phyloP scores from a whole-genome alignment of 2,329 filamentous ascomycete genomes.

The Rhynchosporium graminicola region DNA sequence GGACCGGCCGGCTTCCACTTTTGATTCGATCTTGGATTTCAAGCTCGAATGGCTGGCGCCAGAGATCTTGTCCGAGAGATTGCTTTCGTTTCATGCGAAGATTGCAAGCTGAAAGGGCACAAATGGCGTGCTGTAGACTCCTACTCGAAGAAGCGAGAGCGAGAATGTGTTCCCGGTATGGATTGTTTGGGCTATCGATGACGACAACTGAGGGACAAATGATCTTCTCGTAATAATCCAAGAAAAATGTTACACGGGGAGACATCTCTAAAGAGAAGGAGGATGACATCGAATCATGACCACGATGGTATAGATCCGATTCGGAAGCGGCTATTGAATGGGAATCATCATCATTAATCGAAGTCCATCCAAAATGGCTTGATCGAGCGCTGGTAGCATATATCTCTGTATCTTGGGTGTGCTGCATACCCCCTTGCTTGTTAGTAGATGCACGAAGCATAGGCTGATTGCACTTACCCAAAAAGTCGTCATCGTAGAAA shows the following conservation, averaged over 20 bases:
- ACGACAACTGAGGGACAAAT: slow-evolving; percentile 91
- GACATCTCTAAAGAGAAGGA: slow-evolving; percentile 62
- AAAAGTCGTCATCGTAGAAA: slow-evolving; percentile 44
- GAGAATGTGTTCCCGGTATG: slow-evolving; percentile 81
- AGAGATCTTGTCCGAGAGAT: slow-evolving; percentile 57
- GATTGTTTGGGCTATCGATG: slow-evolving; percentile 83
- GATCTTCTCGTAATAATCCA: slow-evolving; percentile 91
- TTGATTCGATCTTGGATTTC: slow-evolving; percentile 40
- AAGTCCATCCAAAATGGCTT: slow-evolving; percentile 39
- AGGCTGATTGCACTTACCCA: slow-evolving; percentile 41
- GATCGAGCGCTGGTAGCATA: slow-evolving; percentile 39
- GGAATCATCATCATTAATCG: slow-evolving; percentile 40
- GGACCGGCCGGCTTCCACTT: slow-evolving; percentile 27
- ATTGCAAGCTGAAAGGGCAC: slow-evolving; percentile 85
- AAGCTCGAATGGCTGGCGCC: slow-evolving; percentile 44
- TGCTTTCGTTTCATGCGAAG: slow-evolving; percentile 79
- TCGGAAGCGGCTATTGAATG: slow-evolving; percentile 37
- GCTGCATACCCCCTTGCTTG: slow-evolving; percentile 25
- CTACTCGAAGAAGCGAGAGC: slow-evolving; percentile 75
- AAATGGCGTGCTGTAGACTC: slow-evolving; percentile 89
- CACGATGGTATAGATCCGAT: slow-evolving; percentile 33
- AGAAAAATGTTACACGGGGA: slow-evolving; percentile 80
- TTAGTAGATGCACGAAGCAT: slow-evolving; percentile 26
- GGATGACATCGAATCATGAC: slow-evolving; percentile 51
- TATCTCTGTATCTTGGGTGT: slow-evolving; percentile 34